Evolutionary conservation across 1,284 basidiomycete species (phyloP).

Genomic region (Apiotrichum montevideense): DNA sequence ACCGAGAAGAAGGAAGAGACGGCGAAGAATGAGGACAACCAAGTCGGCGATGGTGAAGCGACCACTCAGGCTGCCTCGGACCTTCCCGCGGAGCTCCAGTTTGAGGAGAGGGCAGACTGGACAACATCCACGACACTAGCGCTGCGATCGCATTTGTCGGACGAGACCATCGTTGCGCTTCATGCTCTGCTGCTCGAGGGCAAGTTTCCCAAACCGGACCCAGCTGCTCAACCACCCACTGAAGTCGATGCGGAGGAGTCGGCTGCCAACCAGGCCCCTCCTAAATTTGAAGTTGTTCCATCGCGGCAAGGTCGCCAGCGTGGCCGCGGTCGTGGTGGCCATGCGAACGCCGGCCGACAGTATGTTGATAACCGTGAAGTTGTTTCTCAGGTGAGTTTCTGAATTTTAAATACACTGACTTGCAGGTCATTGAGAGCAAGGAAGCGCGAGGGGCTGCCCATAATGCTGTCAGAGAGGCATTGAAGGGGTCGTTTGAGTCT

Average conservation of each 20-base stretch:
- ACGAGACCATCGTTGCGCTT: slow-evolving; percentile 57
- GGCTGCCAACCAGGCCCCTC: slow-evolving; percentile 19
- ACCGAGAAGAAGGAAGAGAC: slow-evolving; percentile 5
- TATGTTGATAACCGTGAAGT: slow-evolving; percentile 61
- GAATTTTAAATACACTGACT: slow-evolving; percentile 5
- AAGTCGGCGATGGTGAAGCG: not conserved
- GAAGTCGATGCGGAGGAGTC: slow-evolving; percentile 27
- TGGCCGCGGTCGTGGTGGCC: slow-evolving; percentile 17
- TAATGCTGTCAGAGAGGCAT: slow-evolving; percentile 69
- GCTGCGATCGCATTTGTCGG: slow-evolving; percentile 60
- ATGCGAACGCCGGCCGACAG: slow-evolving; percentile 16
- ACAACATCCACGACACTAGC: slow-evolving; percentile 55
- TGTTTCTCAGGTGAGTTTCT: slow-evolving; percentile 60
- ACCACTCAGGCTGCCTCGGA: not conserved
- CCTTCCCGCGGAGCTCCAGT: slow-evolving; percentile 23
- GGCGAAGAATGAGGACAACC: slow-evolving; percentile 4
- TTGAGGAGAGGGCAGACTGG: slow-evolving; percentile 54
- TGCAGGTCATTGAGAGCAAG: slow-evolving; percentile 74
- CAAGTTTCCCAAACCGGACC: slow-evolving; percentile 52
- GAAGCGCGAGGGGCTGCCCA: slow-evolving; percentile 75
- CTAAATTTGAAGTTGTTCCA: too few species aligned
- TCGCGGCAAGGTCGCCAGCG: too few species aligned
- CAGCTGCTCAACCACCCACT: too few species aligned
- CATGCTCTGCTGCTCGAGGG: slow-evolving; percentile 71
- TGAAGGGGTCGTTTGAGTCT: slow-evolving; percentile 74